These are phyloP conservation scores for Pseudopithomyces maydicus DNA, from an alignment of 2,329 filamentous ascomycete genomes.

Conservation along the genomic window DNA sequence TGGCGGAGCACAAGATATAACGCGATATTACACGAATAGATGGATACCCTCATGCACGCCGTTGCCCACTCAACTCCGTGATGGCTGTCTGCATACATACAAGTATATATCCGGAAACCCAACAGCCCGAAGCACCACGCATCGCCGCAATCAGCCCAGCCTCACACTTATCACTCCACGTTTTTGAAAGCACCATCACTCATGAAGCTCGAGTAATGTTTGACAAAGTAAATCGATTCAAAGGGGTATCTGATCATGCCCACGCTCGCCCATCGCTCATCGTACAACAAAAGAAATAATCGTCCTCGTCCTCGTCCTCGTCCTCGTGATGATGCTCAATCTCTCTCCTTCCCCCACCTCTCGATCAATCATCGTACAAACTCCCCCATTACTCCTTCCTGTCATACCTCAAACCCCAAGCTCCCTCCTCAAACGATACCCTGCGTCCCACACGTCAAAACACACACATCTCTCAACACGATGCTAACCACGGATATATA, in stretches of 20 bases:
- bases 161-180: too few relatives aligned
- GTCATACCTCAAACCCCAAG: conserved; percentile 15
- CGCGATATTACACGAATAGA: not conserved
- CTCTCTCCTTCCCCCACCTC: not conserved
- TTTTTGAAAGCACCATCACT: too few relatives aligned
- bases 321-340: too few relatives aligned
- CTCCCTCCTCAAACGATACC: conserved; percentile 21
- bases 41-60: not conserved
- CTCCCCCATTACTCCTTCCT: not conserved
- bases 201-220: too few relatives aligned
- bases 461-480: too few relatives aligned
- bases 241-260: conserved; percentile 7
- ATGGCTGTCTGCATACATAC: too few relatives aligned
- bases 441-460: conserved; percentile 7
- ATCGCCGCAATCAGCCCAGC: not conserved
- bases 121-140: not conserved
- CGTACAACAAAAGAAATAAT: not conserved
- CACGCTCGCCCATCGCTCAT: not conserved
- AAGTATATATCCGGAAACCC: not conserved
- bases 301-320: too few relatives aligned
- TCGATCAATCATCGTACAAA: not conserved
- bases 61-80: too few relatives aligned
- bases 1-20: not conserved
- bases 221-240: not conserved
- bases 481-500: too few relatives aligned